Conservation (phyloP, 768 basidiomycete species). For the Lentinula aciculospora region DNA sequence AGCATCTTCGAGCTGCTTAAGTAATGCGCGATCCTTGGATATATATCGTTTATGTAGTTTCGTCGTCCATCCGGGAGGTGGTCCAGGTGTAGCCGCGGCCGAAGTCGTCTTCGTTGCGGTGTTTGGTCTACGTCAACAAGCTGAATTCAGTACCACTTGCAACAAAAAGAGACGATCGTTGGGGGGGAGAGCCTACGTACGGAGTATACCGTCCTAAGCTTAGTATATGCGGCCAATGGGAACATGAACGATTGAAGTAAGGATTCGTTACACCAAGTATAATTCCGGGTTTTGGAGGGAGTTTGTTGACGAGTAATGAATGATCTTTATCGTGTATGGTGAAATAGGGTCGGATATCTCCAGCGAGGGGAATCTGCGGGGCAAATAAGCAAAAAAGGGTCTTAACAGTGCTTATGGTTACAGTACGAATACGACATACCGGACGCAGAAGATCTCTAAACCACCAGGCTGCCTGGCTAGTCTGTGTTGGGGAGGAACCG, state of each 20-base stretch:
- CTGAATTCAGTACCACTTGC: not conserved
- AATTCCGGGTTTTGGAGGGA: conserved; percentile 72
- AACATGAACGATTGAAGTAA: conserved; percentile 71
- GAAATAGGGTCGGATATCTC: conserved; percentile 90
- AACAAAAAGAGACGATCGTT: not conserved
- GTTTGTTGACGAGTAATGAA: conserved; percentile 66
- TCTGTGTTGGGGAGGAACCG: conserved; percentile 70
- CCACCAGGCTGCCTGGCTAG: conserved; percentile 91
- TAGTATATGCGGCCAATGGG: conserved; percentile 82
- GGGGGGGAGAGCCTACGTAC: conserved; percentile 25
- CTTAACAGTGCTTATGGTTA: not conserved
- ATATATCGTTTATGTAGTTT: conserved; percentile 79
- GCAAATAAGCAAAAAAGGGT: not conserved
- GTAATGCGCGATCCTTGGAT: conserved; percentile 72
- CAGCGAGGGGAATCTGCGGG: conserved; percentile 69
- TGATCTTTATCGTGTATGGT: conserved; percentile 95
- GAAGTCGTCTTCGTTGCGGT: conserved; percentile 14
- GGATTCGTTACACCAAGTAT: conserved; percentile 88
- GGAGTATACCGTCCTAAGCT: conserved; percentile 51
- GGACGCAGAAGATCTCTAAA: conserved; percentile 82
- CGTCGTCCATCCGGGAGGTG: conserved; percentile 70
- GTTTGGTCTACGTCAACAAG: conserved; percentile 10
- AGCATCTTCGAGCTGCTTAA: conserved; percentile 69
- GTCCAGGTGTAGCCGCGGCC: conserved; percentile 36
- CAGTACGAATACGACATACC: conserved; percentile 30